Base-by-base conservation (phyloP, 2,329 filamentous ascomycete genomes). In the Periconia sp. region DNA sequence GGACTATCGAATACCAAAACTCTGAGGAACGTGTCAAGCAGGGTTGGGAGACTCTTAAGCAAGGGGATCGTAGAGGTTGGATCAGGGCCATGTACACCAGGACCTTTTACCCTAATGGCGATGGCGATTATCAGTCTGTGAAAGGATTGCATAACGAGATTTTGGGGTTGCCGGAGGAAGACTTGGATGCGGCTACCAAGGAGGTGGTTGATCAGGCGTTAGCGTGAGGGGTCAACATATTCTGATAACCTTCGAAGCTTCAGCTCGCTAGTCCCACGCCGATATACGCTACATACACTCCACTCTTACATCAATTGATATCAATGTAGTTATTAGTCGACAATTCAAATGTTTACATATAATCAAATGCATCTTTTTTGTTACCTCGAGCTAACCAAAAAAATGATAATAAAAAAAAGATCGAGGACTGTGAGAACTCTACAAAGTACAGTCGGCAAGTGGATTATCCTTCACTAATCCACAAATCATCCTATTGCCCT, bases 141-240 rank as follows among this genome's bases (percentile, higher is more conserved):
- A 72, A 71, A 35, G 70, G 66, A 3, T 56, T 77, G 15, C 73
- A 76, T 2, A 89, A 89, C 56, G 76, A 79, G 14, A 60, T 74
- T 6, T 69, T 90, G n/a, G 82, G 78, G 0, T 69, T 89, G 63
- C 79, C 82, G 0, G 72, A 81, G 56, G 86, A 88, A 68, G 77
- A 80, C 42, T 57, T 88, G 44, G 85, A 89, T 60, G 79, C 82
- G 55, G 73, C 74, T 20, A 89, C 82, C 0, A 77, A 74, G 65
- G 45, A 18, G 30, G 59, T 58, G 2, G 43, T 45, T n/a, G 43
- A 45, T 15, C 17, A 35, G 17, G n/a, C 18, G 18, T 27, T 27
- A 8, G 23, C 23, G 23, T 27, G 23, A 27, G 23, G 23, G 23
- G n/a, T 5, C 23, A 27, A 27, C 5, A 3, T 27, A 27, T 27